Conservation (phyloP, 225 moss, liverwort and hornwort genomes). For the Straminergon stramineum region DNA sequence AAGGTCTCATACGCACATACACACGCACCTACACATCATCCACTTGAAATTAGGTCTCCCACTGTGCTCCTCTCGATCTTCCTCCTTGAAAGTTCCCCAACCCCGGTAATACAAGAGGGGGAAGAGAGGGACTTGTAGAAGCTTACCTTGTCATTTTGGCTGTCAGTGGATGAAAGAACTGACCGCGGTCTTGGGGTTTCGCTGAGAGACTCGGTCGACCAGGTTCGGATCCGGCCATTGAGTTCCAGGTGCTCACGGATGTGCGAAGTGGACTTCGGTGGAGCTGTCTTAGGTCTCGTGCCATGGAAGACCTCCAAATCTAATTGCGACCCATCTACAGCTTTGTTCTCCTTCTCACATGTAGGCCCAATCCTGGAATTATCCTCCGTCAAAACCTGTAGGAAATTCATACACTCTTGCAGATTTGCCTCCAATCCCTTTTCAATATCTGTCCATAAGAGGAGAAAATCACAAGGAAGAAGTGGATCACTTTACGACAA, state of each 20-base stretch:
- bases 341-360: slow-evolving; percentile 7
- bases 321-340: neutral
- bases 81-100: neutral
- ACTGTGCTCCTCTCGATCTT: neutral
- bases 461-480: neutral
- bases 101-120: neutral
- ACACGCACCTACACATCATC: slow-evolving; percentile 24
- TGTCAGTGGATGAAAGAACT: neutral
- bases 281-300: slow-evolving; percentile 15
- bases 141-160: slow-evolving; percentile 10
- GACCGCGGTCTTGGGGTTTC: neutral
- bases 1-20: slow-evolving; percentile 38
- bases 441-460: slow-evolving; percentile 26
- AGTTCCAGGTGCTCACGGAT: neutral
- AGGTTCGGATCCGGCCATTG: slow-evolving; percentile 13
- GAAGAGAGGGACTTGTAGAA: neutral
- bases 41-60: neutral
- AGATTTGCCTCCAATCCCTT: slow-evolving; percentile 39
- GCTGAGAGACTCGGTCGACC: slow-evolving; percentile 13
- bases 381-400: slow-evolving; percentile 19
- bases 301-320: neutral
- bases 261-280: neutral
- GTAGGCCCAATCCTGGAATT: neutral
- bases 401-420: slow-evolving; percentile 24
- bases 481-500: neutral